phyloP scores from a whole-genome alignment of 805 yeast species.

The Candida nemodendra region DNA sequence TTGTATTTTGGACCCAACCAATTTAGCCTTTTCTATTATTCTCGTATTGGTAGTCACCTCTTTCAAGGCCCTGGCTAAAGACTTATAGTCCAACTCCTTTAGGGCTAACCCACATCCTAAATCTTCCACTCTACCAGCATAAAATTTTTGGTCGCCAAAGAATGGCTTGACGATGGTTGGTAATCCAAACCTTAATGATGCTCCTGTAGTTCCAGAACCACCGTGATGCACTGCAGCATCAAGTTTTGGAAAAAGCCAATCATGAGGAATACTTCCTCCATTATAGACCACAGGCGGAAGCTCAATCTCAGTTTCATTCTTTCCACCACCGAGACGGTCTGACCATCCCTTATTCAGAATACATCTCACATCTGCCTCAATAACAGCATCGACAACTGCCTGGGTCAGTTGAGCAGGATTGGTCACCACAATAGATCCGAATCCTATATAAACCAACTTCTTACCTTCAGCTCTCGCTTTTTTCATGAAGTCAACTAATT shows the following conservation, averaged over 20 bases:
- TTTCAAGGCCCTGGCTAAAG: slow-evolving; percentile 65
- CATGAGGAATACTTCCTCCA: slow-evolving; percentile 81
- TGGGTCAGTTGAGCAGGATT: slow-evolving; percentile 76
- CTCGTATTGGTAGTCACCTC: slow-evolving; percentile 65
- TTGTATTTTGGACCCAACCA: slow-evolving; percentile 59
- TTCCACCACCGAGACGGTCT: slow-evolving; percentile 52
- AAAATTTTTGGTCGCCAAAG: slow-evolving; percentile 95
- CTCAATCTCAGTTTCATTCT: slow-evolving; percentile 39
- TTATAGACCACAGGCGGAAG: slow-evolving; percentile 69
- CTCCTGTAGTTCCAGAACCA: slow-evolving; percentile 96
- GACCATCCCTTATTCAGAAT: slow-evolving; percentile 95
- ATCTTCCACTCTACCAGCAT: slow-evolving; percentile 84
- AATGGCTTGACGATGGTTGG: slow-evolving; percentile 93
- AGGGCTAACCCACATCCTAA: slow-evolving; percentile 79
- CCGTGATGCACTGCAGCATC: slow-evolving; percentile 98
- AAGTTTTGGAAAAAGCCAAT: slow-evolving; percentile 85
- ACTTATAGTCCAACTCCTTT: slow-evolving; percentile 61
- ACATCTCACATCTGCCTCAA: slow-evolving; percentile 79
- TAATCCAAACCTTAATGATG: slow-evolving; percentile 77
- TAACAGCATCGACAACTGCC: slow-evolving; percentile 77
- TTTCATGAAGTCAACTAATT: slow-evolving; percentile 55
- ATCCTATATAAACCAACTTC: slow-evolving; percentile 87
- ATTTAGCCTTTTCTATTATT: slow-evolving; percentile 64
- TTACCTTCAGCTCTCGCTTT: slow-evolving; percentile 59
- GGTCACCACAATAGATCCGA: slow-evolving; percentile 90